A percentile compares a stretch with the other conserved stretches of the same genome.
These are phyloP conservation scores for Trypanosoma congolense DNA, from an alignment of 208 protist species.

Conservation along the genomic window DNA sequence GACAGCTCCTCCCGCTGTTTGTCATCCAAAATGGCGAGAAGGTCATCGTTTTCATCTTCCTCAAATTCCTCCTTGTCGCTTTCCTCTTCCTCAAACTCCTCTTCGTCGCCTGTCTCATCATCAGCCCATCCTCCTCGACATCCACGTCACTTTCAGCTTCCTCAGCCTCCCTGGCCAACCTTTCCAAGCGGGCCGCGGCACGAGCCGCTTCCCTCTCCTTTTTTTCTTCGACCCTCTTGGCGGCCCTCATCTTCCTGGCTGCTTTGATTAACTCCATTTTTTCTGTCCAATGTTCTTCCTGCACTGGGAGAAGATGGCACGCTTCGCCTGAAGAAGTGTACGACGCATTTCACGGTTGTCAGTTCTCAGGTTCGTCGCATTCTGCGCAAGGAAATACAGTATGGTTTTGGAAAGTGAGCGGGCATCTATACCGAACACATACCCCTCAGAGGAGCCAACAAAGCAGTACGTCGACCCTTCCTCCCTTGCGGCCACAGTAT, in stretches of 20 bases:
- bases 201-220: conserved; percentile 34
- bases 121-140: conserved; percentile 22
- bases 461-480: conserved; percentile 31
- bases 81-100: conserved; percentile 25
- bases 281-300: conserved; percentile 32
- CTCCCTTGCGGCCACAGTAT: conserved; percentile 19
- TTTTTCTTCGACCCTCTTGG: conserved; percentile 34
- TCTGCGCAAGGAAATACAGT: conserved; percentile 39
- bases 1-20: conserved; percentile 42
- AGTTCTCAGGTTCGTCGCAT: conserved; percentile 33
- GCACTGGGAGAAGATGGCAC: conserved; percentile 31
- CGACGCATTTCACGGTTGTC: conserved; percentile 33
- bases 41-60: conserved; percentile 34
- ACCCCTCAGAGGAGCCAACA: conserved; percentile 52
- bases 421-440: conserved; percentile 57
- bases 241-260: conserved; percentile 30
- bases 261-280: conserved; percentile 34
- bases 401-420: conserved; percentile 38
- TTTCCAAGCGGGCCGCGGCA: conserved; percentile 24
- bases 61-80: conserved; percentile 23
- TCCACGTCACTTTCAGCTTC: conserved; percentile 29
- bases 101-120: conserved; percentile 21
- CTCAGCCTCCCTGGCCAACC: conserved; percentile 14
- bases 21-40: conserved; percentile 34
- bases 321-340: conserved; percentile 35